Base-by-base conservation (phyloP, 208 protist genomes). In the Leishmania martiniquensis region DNA sequence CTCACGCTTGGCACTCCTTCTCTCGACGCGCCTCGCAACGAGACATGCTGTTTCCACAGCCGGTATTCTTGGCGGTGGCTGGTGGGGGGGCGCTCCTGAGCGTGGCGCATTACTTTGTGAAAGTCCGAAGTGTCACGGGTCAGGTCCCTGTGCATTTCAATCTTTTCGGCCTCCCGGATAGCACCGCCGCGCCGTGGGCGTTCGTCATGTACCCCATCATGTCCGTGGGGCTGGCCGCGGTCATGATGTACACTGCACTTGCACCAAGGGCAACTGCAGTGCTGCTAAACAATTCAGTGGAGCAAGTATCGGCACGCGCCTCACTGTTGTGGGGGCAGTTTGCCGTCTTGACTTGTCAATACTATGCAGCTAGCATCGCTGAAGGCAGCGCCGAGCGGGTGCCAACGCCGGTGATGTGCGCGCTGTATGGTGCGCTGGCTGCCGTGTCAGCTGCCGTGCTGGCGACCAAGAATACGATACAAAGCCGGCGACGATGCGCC, bases 121-220 rank as follows among this genome's bases (percentile, higher is more conserved):
- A 72, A 22, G 32, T 20, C 0, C 22, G 73, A 9, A 62, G 49
- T 29, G 17, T 84, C 44, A 68, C 69, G 0, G 69, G 32, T 12
- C 13, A 6, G 37, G 80, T 84, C 20, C 80, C 80, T 1, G 51
- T 84, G 9, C 80, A 84, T 67, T 84, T 84, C 80, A 68, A 84
- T 34, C 52, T 84, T 39, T 66, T 75, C n/a, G 80, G 80, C 39
- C n/a, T 47, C 4, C 80, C 80, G 0, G 75, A 84, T n/a, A 4
- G 32, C 49, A 74, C 57, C 15, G 74, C 66, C 9, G 66, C 80
- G 34, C 60, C 80, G 25, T 85, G 76, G 81, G 42, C 67, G 1
- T 82, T 75, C 37, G 49, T 78, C 37, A 37, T 86, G n/a, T 82
- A 77, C 39, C 82, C 77, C 0, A 20, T 54, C 7, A 49, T 74